phyloP scores from a whole-genome alignment of 495 filamentous ascomycete species.

The Sordaria brevicollis region DNA sequence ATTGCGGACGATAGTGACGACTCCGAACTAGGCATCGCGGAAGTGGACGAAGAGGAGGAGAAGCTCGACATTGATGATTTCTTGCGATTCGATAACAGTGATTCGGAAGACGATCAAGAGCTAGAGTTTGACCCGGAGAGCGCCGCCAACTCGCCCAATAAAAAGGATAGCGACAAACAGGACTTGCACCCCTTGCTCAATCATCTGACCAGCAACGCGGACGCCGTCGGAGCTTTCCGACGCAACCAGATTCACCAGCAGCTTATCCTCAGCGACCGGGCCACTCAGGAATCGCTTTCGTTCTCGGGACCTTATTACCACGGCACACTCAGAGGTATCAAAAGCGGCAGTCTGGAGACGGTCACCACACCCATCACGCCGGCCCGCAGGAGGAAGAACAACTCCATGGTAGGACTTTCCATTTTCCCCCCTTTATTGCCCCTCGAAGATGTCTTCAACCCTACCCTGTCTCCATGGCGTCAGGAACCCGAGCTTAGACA shows the following conservation, averaged over 20 bases:
- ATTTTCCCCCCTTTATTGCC: not conserved
- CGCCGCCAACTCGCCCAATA: slow-evolving; percentile 41
- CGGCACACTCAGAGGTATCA: slow-evolving; percentile 43
- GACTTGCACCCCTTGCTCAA: slow-evolving; percentile 41
- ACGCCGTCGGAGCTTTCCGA: slow-evolving; percentile 68
- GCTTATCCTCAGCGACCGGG: slow-evolving; percentile 50
- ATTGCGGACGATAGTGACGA: slow-evolving; percentile 20
- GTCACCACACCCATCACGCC: slow-evolving; percentile 47
- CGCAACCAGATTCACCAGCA: slow-evolving; percentile 66
- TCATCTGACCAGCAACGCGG: slow-evolving; percentile 53
- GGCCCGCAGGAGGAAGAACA: slow-evolving; percentile 34
- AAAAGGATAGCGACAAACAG: slow-evolving; percentile 17
- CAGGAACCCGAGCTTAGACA: slow-evolving; percentile 29
- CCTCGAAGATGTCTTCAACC: not conserved
- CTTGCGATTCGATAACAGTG: slow-evolving; percentile 53
- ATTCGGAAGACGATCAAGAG: slow-evolving; percentile 39
- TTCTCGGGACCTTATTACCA: slow-evolving; percentile 42
- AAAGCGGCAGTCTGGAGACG: slow-evolving; percentile 41
- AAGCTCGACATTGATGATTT: slow-evolving; percentile 60
- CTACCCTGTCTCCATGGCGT: not conserved
- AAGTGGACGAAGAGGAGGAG: slow-evolving; percentile 55
- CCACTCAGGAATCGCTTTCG: slow-evolving; percentile 41
- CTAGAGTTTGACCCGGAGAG: slow-evolving; percentile 27
- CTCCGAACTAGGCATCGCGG: slow-evolving; percentile 34
- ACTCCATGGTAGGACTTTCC: slow-evolving; percentile 8